A percentile compares a stretch with the other conserved stretches of the same genome.
Conservation (phyloP, 306 rosid species). For the Alnus rubra region DNA sequence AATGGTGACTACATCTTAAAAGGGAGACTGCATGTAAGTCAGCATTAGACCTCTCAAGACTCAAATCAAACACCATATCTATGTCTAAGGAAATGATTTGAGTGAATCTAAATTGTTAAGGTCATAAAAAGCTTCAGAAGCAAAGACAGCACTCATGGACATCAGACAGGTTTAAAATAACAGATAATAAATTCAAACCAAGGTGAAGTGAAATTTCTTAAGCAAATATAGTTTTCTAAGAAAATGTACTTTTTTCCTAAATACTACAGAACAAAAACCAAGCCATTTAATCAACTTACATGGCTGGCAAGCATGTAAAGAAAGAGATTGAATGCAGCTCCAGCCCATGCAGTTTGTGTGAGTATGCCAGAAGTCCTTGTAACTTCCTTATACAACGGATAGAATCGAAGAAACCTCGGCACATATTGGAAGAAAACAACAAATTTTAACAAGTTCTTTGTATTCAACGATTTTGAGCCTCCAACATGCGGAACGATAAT, state of each 20-base stretch:
- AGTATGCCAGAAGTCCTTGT: constrained; percentile 94
- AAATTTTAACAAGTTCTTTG: constrained; percentile 81
- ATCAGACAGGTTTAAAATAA: background rate
- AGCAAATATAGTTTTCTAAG: background rate
- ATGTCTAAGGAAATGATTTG: background rate
- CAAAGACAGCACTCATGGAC: background rate
- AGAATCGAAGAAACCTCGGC: constrained; percentile 77
- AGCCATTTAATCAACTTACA: constrained; percentile 53
- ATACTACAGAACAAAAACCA: background rate
- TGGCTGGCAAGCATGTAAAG: constrained; percentile 98
- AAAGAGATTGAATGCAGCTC: constrained; percentile 92
- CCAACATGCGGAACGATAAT: constrained; percentile 65
- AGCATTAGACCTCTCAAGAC: background rate
- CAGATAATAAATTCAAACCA: constrained; percentile 2
- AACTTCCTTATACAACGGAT: constrained; percentile 90
- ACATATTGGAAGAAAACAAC: constrained; percentile 77
- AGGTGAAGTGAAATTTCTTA: background rate
- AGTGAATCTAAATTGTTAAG: background rate
- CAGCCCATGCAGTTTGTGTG: constrained; percentile 98
- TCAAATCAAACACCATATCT: background rate
- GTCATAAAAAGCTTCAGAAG: background rate
- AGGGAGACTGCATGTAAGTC: background rate
- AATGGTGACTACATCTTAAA: background rate
- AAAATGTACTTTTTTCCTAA: background rate
- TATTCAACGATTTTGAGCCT: constrained; percentile 68